A percentile compares a stretch with the other conserved stretches of the same genome.
phyloP scores from a whole-genome alignment of 1,139 yeast species.

The Nakaseomyces uthaithaninus region DNA sequence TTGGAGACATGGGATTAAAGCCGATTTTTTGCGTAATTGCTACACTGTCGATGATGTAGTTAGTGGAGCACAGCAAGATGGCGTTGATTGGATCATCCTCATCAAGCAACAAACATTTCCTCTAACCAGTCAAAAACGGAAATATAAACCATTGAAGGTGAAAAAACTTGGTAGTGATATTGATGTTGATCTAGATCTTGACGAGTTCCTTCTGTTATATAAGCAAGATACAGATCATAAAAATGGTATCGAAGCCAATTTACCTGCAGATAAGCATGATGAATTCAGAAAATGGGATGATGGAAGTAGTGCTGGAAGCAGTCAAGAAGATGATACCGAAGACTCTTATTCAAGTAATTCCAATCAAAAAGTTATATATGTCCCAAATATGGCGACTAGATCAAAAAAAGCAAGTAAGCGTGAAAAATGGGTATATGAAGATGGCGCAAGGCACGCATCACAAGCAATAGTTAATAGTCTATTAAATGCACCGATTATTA shows the following conservation, averaged over 20 bases:
- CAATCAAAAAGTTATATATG: constrained; percentile 50
- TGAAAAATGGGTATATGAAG: constrained; percentile 75
- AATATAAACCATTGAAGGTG: constrained; percentile 67
- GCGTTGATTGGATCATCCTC: constrained; percentile 65
- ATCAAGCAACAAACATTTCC: constrained; percentile 51
- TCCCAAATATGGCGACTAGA: constrained; percentile 65
- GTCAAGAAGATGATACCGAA: constrained; percentile 29
- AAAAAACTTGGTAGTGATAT: constrained; percentile 49
- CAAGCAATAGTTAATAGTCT: constrained; percentile 47
- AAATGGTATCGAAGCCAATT: constrained; percentile 13
- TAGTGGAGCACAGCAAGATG: constrained; percentile 56
- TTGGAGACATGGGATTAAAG: constrained; percentile 65
- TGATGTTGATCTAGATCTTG: constrained; percentile 65
- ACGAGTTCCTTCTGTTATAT: constrained; percentile 51
- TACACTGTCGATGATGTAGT: constrained; percentile 61
- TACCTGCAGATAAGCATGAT: constrained; percentile 18
- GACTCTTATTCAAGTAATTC: constrained; percentile 25
- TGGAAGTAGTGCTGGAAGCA: constrained; percentile 25
- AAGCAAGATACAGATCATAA: constrained; percentile 33
- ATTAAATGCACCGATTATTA: constrained; percentile 58
- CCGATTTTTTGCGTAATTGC: constrained; percentile 52
- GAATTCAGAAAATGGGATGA: constrained; percentile 27
- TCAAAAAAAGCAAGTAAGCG: constrained; percentile 66
- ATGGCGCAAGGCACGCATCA: constrained; percentile 58
- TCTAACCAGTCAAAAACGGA: constrained; percentile 35